Conservation (phyloP, 2,329 filamentous ascomycete genomes). For the Daldinia eschscholtzii region DNA sequence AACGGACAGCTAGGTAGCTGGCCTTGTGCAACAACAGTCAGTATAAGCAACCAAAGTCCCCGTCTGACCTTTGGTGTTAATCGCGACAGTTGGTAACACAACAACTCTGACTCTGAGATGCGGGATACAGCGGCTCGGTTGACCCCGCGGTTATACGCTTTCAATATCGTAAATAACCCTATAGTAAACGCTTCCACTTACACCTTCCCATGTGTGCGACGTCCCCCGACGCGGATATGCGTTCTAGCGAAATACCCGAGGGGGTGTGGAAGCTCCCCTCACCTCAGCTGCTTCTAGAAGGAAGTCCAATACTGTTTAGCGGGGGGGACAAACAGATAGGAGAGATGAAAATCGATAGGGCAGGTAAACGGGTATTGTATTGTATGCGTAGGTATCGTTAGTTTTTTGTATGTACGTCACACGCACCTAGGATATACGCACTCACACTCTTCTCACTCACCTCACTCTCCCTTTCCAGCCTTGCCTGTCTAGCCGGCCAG, state of each 20-base stretch:
- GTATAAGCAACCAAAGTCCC: background rate
- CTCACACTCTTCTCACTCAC: too few species aligned
- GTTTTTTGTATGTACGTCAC: constrained; percentile 2
- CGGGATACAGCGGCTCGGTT: background rate
- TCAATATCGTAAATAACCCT: background rate
- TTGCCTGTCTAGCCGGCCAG: background rate
- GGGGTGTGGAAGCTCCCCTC: constrained; percentile 8
- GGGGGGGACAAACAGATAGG: background rate
- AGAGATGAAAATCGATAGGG: background rate
- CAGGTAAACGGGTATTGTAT: background rate
- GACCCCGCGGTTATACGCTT: background rate
- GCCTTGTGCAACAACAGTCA: background rate
- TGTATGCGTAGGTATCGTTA: background rate
- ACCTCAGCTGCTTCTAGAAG: constrained; percentile 16
- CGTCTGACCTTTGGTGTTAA: background rate
- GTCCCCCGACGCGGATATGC: background rate
- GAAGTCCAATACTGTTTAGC: constrained; percentile 7
- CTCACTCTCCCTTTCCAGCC: background rate
- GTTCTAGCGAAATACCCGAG: background rate
- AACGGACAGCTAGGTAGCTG: background rate
- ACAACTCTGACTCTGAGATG: background rate
- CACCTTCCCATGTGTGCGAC: background rate
- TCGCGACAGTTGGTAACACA: background rate
- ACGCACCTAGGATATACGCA: background rate
- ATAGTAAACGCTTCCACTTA: background rate